Evolutionary conservation across 306 rosid species (phyloP), one percentile per base, ranked within the genome.

Genomic region (Cicer pinnatifidum): DNA sequence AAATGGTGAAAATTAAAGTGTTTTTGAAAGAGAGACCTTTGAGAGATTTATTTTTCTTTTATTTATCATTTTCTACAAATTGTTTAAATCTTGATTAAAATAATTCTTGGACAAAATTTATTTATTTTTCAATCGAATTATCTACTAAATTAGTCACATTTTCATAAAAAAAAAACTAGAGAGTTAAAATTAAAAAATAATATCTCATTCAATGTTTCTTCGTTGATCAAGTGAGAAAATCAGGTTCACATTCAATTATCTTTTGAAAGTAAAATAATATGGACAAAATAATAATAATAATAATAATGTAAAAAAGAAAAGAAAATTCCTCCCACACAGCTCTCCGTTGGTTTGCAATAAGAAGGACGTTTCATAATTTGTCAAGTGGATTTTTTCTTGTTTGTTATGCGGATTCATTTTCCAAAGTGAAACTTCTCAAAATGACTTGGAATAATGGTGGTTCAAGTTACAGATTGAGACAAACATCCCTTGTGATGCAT

Each of bases 301-400:
- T 9, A 28, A 28, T 28, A 28, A 28, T 28, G 4, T 1, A 5
- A 41, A 12, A 46, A 3, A 0, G 51, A 7, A 6, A 35, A 19
- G 40, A 7, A 61, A 79, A 79, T 61, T 9, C 23, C 71, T 73
- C 33, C 13, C 33, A 59, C 83, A 82, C 69, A 40, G 2, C 37
- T 74, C 81, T 76, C 81, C 81, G 81, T 58, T 70, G 40, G 72
- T 3, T 50, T 3, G 51, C 65, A 39, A 20, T 80, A 83, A 83
- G 75, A 85, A 68, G 79, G 91, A 88, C 87, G 81, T 80, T 80
- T 83, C 85, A 51, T 28, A 28, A 28, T 79, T 69, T 76, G 46
- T 67, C 88, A 81, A 82, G 79, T 85, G 86, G 91, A 53, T 20
- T 75, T 72, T 78, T 80, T 57, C 84, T 60, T 52, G 73, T 52